These are phyloP conservation scores for Pilaira anomala DNA, from an alignment of 192 early-diverging fungal species.

Conservation along the genomic window DNA sequence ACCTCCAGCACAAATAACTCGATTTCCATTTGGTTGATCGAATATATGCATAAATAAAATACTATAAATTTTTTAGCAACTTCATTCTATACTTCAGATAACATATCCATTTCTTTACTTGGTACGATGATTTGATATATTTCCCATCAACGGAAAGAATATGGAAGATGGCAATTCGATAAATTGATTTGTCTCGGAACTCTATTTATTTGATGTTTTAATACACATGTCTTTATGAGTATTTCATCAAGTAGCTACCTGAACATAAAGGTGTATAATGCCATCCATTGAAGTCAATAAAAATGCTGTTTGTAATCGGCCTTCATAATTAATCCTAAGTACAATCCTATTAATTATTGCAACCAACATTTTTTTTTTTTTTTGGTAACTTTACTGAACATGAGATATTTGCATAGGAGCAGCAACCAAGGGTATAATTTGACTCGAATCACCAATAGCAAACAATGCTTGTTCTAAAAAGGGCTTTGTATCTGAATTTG, in stretches of 20 bases:
- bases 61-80: background rate
- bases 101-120: slow-evolving; percentile 7
- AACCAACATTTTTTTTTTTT: too few species aligned
- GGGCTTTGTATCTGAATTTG: slow-evolving; percentile 1
- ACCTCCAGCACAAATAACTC: slow-evolving; percentile 32
- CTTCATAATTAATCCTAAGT: slow-evolving; percentile 16
- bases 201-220: slow-evolving; percentile 1
- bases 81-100: background rate
- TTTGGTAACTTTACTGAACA: slow-evolving; percentile 27
- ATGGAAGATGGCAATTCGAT: slow-evolving; percentile 12
- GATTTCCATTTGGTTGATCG: slow-evolving; percentile 14
- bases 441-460: slow-evolving; percentile 26
- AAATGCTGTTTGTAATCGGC: slow-evolving; percentile 20
- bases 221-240: background rate
- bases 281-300: slow-evolving; percentile 32
- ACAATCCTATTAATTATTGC: background rate
- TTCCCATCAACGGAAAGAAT: slow-evolving; percentile 29
- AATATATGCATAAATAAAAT: slow-evolving; percentile 34
- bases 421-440: slow-evolving; percentile 26
- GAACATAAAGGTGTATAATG: slow-evolving; percentile 34
- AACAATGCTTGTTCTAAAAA: slow-evolving; percentile 32
- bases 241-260: slow-evolving; percentile 7
- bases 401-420: slow-evolving; percentile 40
- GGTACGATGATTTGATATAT: slow-evolving; percentile 21
- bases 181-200: slow-evolving; percentile 15